Evolutionary conservation across 257 asterid genomes (phyloP), one percentile per base, ranked within the genome.

Genomic region (Echites panduratus): DNA sequence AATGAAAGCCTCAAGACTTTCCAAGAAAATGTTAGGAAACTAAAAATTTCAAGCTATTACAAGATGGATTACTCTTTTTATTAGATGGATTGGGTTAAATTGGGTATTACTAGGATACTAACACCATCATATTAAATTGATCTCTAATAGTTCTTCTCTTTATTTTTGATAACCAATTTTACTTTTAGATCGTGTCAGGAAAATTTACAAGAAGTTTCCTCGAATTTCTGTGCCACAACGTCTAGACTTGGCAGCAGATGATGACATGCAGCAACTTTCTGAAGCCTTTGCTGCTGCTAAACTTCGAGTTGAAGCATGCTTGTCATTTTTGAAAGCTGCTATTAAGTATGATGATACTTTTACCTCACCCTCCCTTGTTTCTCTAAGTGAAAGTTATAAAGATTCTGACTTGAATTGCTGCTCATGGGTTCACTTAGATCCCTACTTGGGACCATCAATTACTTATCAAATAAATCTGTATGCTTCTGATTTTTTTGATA

Each of bases 281-380:
- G 99, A 94, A 86, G 92, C 89, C 81, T 86, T 94, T 59, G 93
- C 93, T 61, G 95, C 99, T 78, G 99, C 97, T 58, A 94, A 94
- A 86, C 82, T 79, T 73, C 97, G 99, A 57, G 87, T 88, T 24
- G 99, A 94, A 47, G 88, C 93, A 48, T 94, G 99, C 83, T 87
- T 96, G 24, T 86, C 96, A 17, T 91, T 91, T 81, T 78, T 94
- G 82, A 92, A 80, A 80, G 93, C 97, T 70, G 96, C 97, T 76
- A 77, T 91, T 77, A 94, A 80, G 99, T 94, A 70, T 75, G 89
- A 74, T 73, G 49, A 48, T 69, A 58, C 73, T 2, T 70, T 73
- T 50, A 45, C 62, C 73, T 58, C 74, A 52, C 74, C 76, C 53
- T 70, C 50, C 75, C 43, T 64, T 78, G 48, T 61, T 59, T 62